These are phyloP conservation scores for Exophiala xenobiotica DNA, from an alignment of 2,329 filamentous ascomycete genomes.

Conservation along the genomic window DNA sequence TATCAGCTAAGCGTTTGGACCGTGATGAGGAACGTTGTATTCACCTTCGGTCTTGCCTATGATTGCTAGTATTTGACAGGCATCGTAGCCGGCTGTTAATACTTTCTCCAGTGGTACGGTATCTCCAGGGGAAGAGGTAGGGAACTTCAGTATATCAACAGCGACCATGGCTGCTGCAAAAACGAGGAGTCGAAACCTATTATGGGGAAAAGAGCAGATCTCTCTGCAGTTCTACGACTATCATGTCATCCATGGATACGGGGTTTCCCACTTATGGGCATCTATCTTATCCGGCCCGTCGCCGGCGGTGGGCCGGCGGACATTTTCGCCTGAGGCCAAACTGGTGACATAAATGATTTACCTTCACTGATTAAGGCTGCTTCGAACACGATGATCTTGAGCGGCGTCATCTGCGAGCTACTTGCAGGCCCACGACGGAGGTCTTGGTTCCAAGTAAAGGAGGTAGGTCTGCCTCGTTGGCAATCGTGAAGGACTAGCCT, in stretches of 20 bases:
- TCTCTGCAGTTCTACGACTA: too few species aligned
- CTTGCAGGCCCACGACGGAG: too few species aligned
- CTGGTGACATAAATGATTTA: not conserved
- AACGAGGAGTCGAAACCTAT: too few species aligned
- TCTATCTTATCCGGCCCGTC: not conserved
- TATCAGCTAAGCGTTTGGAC: not conserved
- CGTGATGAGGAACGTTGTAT: not conserved
- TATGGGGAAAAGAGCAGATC: too few species aligned
- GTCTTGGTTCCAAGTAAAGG: too few species aligned
- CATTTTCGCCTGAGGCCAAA: not conserved
- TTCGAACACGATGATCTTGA: too few species aligned
- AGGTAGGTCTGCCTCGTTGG: too few species aligned
- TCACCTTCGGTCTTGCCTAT: slow-evolving; percentile 37
- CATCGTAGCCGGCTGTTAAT: slow-evolving; percentile 32
- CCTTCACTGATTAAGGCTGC: not conserved
- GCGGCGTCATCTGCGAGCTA: too few species aligned
- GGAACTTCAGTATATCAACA: slow-evolving; percentile 36
- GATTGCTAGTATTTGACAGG: slow-evolving; percentile 34
- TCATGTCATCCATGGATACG: too few species aligned
- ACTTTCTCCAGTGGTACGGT: slow-evolving; percentile 32
- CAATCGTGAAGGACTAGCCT: too few species aligned
- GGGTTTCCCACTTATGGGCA: too few species aligned
- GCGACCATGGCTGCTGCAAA: too few species aligned
- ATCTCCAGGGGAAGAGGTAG: slow-evolving; percentile 35
- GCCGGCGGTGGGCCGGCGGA: not conserved